Evolutionary conservation across 1,284 basidiomycete genomes (phyloP).

Genomic region (Abortiporus biennis): DNA sequence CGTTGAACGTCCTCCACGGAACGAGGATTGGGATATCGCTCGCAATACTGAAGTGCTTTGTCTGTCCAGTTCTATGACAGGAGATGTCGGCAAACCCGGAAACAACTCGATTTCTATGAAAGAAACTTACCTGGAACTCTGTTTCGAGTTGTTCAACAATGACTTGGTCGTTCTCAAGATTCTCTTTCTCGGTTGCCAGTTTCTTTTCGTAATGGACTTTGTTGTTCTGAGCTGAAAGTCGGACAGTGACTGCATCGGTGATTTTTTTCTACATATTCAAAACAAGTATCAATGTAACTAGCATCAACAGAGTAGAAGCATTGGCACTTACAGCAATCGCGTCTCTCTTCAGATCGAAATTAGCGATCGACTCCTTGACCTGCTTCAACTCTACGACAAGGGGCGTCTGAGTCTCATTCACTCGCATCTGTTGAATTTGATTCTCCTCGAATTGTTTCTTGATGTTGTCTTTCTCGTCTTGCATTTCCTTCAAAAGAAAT

Average conservation of each 20-base stretch:
- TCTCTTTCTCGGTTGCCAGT: conserved; percentile 38
- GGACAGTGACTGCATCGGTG: conserved; percentile 36
- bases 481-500: conserved; percentile 39
- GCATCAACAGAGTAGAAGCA: not conserved
- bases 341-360: conserved; percentile 35
- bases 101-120: not conserved
- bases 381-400: conserved; percentile 36
- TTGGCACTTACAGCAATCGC: conserved; percentile 33
- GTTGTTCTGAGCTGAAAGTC: conserved; percentile 41
- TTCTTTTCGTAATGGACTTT: conserved; percentile 44
- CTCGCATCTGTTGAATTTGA: conserved; percentile 30
- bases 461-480: conserved; percentile 44
- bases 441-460: conserved; percentile 45
- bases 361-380: conserved; percentile 39
- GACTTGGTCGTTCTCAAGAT: conserved; percentile 35
- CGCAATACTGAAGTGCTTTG: conserved; percentile 61
- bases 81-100: not conserved
- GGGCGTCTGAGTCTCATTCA: conserved; percentile 36
- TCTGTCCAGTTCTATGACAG: conserved; percentile 52
- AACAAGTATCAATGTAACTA: conserved; percentile 2
- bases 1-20: conserved; percentile 50
- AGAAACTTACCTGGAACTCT: conserved; percentile 46
- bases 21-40: conserved; percentile 46
- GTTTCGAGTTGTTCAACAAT: conserved; percentile 43
- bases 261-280: conserved; percentile 31